A percentile compares a stretch with the other conserved stretches of the same genome.
Conservation (phyloP, 2,329 filamentous ascomycete species). For the Colletotrichum higginsianum region DNA sequence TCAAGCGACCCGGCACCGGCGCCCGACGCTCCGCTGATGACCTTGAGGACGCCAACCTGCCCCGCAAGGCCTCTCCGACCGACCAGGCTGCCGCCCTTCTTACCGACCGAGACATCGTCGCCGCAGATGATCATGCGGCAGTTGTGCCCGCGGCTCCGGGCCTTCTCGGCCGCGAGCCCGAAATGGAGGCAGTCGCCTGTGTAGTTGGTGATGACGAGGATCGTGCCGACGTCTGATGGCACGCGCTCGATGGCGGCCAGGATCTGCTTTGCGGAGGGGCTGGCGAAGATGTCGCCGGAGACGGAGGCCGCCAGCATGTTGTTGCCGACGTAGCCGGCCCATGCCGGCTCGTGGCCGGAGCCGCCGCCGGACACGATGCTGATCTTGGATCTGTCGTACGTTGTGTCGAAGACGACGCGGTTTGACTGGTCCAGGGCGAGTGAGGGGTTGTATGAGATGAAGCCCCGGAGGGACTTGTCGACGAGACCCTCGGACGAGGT, state of each 20-base stretch:
- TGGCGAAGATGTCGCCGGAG: slow-evolving; percentile 75
- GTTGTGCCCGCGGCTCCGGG: slow-evolving; percentile 66
- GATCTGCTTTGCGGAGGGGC: slow-evolving; percentile 75
- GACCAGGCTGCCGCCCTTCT: slow-evolving; percentile 67
- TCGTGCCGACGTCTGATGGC: slow-evolving; percentile 68
- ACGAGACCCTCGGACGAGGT: slow-evolving; percentile 68
- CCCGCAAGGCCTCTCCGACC: slow-evolving; percentile 74
- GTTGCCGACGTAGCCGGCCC: slow-evolving; percentile 74
- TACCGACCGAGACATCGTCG: slow-evolving; percentile 76
- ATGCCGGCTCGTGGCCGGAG: slow-evolving; percentile 74
- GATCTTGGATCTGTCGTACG: slow-evolving; percentile 60
- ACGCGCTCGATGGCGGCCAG: slow-evolving; percentile 70
- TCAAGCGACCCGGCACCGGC: slow-evolving; percentile 62
- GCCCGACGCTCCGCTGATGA: slow-evolving; percentile 66
- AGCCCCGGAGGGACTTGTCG: slow-evolving; percentile 64
- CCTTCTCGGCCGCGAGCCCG: slow-evolving; percentile 72
- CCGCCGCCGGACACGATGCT: slow-evolving; percentile 69
- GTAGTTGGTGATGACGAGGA: slow-evolving; percentile 76
- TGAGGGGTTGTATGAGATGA: slow-evolving; percentile 68
- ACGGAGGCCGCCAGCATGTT: slow-evolving; percentile 75
- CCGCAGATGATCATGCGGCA: slow-evolving; percentile 73
- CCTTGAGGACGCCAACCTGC: slow-evolving; percentile 72
- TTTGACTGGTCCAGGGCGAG: slow-evolving; percentile 66
- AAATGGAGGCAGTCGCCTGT: slow-evolving; percentile 76
- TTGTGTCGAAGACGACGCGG: slow-evolving; percentile 65